Base-by-base conservation (phyloP, 2,329 filamentous ascomycete genomes). In the Periglandula ipomoeae region DNA sequence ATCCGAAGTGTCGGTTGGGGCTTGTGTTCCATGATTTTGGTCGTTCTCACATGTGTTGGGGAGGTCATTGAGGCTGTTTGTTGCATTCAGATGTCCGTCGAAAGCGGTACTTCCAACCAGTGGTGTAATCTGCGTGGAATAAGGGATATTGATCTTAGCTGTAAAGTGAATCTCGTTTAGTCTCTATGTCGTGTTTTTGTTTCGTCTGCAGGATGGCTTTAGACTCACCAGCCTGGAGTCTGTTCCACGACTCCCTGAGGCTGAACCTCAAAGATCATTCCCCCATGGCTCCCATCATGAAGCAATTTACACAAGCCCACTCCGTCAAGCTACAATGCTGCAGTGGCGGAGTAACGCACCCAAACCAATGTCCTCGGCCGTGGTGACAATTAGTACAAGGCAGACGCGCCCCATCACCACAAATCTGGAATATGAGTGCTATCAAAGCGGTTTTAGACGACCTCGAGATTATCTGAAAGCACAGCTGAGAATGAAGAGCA, bases 271-370 rank as follows among this genome's bases (percentile, higher is more conserved):
- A 11, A 5, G 26, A 37, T 22, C 48, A 50, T 7, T 15, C 20
- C 15, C 15, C 13, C 10, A 17, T 24, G 8, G 8, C 17, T 2
- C 37, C 48, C 15, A 24, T 24, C 23, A 27, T 26, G 19, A 43
- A 11, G 22, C 48, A 50, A 22, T 50, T 50, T 27, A 38, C 48
- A 40, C 48, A 50, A 6, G 48, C 48, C 30, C 41, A 45, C 15
- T 5, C 4, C 13, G 44, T 47, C 22, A 20, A 34, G 6, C 13
- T 5, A 4, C 27, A 38, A 30, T 30, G 13, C 5, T 10, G 24
- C 26, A 3, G 17, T 20, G 44, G 48, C 26, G 44, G 27, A 8
- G 39, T 23, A n/a, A 50, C 48, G 23, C 48, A 50, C 17, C 22
- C 23, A 26, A 15, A 20, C 48, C 44, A 47, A 19, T 43, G 37